Evolutionary conservation across 2,329 filamentous ascomycete species (phyloP).

Genomic region (Apiospora kogelbergensis): DNA sequence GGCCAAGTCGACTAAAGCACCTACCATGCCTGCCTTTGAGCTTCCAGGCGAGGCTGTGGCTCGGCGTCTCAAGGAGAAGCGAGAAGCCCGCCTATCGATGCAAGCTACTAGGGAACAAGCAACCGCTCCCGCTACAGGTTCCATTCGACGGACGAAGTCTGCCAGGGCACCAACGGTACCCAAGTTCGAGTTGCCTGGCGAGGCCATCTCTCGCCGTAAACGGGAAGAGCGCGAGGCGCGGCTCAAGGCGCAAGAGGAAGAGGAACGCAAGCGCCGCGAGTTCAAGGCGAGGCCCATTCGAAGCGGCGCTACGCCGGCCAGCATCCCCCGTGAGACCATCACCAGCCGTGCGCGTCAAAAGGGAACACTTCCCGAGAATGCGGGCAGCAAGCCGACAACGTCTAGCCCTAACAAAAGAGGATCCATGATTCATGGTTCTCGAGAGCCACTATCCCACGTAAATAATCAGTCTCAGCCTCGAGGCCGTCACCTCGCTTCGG

Average conservation of each 20-base stretch:
- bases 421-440: constrained; percentile 26
- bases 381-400: constrained; percentile 14
- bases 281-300: constrained; percentile 63
- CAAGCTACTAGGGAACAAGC: constrained; percentile 29
- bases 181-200: constrained; percentile 63
- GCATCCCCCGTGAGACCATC: constrained; percentile 55
- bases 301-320: constrained; percentile 39
- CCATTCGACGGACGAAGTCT: constrained; percentile 47
- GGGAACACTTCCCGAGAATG: constrained; percentile 27
- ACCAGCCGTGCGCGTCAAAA: constrained; percentile 57
- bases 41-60: constrained; percentile 63
- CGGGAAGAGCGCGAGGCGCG: constrained; percentile 53
- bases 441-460: constrained; percentile 30
- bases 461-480: constrained; percentile 29
- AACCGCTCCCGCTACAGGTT: constrained; percentile 20
- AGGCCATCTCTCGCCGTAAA: constrained; percentile 58
- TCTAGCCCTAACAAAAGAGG: constrained; percentile 29
- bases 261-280: constrained; percentile 58
- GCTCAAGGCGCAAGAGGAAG: constrained; percentile 58
- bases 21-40: constrained; percentile 58
- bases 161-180: constrained; percentile 53
- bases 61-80: constrained; percentile 56
- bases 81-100: constrained; percentile 41
- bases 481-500: constrained; percentile 24
- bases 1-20: constrained; percentile 53